Evolutionary conservation across 163 green algal genomes (phyloP).

Genomic region (Scenedesmus sp.): DNA sequence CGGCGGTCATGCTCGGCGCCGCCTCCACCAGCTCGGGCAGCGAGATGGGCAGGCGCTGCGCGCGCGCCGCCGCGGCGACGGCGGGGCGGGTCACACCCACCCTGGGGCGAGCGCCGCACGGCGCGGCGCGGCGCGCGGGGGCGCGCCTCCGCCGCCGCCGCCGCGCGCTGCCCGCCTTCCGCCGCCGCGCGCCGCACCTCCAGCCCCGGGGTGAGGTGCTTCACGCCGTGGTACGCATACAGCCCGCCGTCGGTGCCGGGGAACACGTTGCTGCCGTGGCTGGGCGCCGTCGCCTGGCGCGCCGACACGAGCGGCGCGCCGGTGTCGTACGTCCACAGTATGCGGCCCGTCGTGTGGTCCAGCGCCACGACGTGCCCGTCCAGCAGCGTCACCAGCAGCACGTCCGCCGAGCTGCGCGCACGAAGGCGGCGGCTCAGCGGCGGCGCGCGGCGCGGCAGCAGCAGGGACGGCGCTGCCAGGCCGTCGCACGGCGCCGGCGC

Average conservation of each 20-base stretch:
- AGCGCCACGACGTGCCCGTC: constrained; percentile 88
- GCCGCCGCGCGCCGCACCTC: constrained; percentile 57
- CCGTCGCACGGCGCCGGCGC: too few relatives aligned
- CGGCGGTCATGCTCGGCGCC: constrained; percentile 79
- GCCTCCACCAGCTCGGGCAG: constrained; percentile 87
- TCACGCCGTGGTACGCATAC: constrained; percentile 68
- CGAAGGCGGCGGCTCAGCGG: not conserved
- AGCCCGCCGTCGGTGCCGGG: constrained; percentile 83
- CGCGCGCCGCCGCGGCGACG: too few relatives aligned
- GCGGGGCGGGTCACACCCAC: too few relatives aligned
- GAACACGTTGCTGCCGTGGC: constrained; percentile 65
- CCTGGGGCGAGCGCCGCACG: too few relatives aligned
- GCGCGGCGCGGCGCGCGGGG: too few relatives aligned
- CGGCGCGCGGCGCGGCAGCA: not conserved
- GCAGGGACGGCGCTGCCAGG: not conserved
- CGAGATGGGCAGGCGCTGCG: constrained; percentile 82
- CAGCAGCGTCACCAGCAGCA: constrained; percentile 83
- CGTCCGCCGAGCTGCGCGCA: constrained; percentile 10
- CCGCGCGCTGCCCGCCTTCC: not conserved
- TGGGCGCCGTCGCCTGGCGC: constrained; percentile 15
- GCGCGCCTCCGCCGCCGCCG: too few relatives aligned
- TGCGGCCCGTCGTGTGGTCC: constrained; percentile 69
- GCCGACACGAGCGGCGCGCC: constrained; percentile 82
- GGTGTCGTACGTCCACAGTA: constrained; percentile 86
- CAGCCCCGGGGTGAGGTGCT: constrained; percentile 38